Evolutionary conservation across 169 alveolate species (phyloP).

Genomic region (Plasmodium relictum): DNA sequence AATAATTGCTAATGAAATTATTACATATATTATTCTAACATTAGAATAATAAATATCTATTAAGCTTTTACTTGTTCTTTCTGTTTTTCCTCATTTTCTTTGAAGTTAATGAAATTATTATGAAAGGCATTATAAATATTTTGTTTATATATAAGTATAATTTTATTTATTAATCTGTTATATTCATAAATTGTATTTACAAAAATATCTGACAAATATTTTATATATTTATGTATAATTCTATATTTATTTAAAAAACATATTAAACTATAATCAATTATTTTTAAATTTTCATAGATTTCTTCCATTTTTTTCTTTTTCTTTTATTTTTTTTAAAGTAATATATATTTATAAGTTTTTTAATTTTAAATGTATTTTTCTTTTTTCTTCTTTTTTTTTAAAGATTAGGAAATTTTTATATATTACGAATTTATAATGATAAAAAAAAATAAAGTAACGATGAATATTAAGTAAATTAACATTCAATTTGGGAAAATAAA

Average conservation of each 20-base stretch:
- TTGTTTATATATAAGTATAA: slow-evolving; percentile 23
- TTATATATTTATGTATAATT: slow-evolving; percentile 29
- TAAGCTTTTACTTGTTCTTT: slow-evolving; percentile 26
- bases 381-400: too few relatives aligned
- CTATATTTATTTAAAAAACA: slow-evolving; percentile 47
- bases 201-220: slow-evolving; percentile 20
- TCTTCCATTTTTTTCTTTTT: slow-evolving; percentile 44
- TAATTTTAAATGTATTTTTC: neutral
- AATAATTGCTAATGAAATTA: too few relatives aligned
- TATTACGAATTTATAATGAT: neutral
- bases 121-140: slow-evolving; percentile 55
- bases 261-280: slow-evolving; percentile 57
- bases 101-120: slow-evolving; percentile 38
- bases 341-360: too few relatives aligned
- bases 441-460: too few relatives aligned
- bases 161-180: slow-evolving; percentile 43
- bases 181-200: slow-evolving; percentile 39
- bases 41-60: too few relatives aligned
- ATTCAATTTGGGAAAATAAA: too few relatives aligned
- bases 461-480: too few relatives aligned
- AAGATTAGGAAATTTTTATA: neutral
- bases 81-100: slow-evolving; percentile 25
- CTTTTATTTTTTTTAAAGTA: neutral
- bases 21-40: too few relatives aligned
- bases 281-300: slow-evolving; percentile 55